Percentiles rank a stretch among this genome's conserved stretches.
These are phyloP conservation scores for Huiozyma sinensis DNA, from an alignment of 805 yeast species.

Conservation along the genomic window DNA sequence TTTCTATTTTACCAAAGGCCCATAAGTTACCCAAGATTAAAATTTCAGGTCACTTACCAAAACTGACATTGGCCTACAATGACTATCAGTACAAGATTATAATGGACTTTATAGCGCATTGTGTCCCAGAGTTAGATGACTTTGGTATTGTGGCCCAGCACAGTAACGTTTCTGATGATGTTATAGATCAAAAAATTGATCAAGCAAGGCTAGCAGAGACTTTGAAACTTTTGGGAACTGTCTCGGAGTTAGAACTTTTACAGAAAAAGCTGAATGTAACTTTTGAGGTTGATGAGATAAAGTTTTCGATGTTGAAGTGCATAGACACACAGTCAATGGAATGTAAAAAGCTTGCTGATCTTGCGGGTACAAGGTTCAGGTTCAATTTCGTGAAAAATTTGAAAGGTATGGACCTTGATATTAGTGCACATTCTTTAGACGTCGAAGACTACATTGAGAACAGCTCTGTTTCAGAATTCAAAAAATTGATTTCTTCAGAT, in stretches of 20 bases:
- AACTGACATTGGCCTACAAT: conserved; percentile 58
- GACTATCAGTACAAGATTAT: conserved; percentile 86
- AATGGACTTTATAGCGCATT: conserved; percentile 62
- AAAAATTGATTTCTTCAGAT: conserved; percentile 54
- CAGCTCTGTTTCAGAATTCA: conserved; percentile 48
- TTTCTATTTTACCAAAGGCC: conserved; percentile 80
- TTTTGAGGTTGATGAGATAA: conserved; percentile 55
- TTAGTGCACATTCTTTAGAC: conserved; percentile 53
- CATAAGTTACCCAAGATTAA: conserved; percentile 59
- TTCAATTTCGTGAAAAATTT: conserved; percentile 51
- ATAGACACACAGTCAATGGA: conserved; percentile 47
- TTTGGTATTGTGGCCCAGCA: not conserved
- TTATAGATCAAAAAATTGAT: conserved; percentile 11
- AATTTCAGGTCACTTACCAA: conserved; percentile 69
- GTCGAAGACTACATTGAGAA: conserved; percentile 67
- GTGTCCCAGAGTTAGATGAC: conserved; percentile 15
- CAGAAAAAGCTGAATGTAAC: conserved; percentile 67
- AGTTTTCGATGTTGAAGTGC: conserved; percentile 57
- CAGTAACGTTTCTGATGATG: not conserved
- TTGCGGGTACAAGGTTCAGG: conserved; percentile 55
- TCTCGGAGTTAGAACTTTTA: conserved; percentile 32
- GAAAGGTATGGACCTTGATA: conserved; percentile 52
- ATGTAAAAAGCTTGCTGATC: conserved; percentile 59
- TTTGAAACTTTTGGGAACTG: conserved; percentile 27
- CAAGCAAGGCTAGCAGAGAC: conserved; percentile 19